Percentiles rank a stretch among this genome's conserved stretches.
Conservation (phyloP, 2,329 filamentous ascomycete species). For the Hypocrella siamensis region DNA sequence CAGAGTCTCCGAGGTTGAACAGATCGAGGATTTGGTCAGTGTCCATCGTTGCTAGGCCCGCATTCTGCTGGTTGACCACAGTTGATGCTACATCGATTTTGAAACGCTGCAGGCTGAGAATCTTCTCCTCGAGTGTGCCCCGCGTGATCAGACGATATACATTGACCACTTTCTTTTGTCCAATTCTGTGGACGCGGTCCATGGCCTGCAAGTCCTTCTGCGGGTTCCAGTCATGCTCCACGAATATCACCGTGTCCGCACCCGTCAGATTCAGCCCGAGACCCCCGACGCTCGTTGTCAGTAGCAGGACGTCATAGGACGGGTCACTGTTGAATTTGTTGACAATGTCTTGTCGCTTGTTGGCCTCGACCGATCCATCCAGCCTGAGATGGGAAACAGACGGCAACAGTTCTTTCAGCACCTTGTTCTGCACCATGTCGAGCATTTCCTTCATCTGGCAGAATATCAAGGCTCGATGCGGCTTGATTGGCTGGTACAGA, state of each 20-base stretch:
- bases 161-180: conserved; percentile 99
- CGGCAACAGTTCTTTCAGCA: conserved; percentile 79
- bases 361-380: conserved; percentile 84
- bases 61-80: conserved; percentile 97
- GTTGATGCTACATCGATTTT: conserved; percentile 98
- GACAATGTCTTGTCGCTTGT: conserved; percentile 90
- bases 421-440: conserved; percentile 93
- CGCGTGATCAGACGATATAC: conserved; percentile 94
- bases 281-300: conserved; percentile 91
- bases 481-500: conserved; percentile 71
- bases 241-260: conserved; percentile 96
- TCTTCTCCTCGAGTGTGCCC: conserved; percentile 96
- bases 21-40: conserved; percentile 96
- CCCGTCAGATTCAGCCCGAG: conserved; percentile 90
- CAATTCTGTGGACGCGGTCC: conserved; percentile 95
- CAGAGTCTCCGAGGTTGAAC: conserved; percentile 77
- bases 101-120: conserved; percentile 92
- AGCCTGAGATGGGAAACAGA: conserved; percentile 87
- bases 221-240: conserved; percentile 99
- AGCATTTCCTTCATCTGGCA: conserved; percentile 99
- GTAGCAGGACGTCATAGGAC: conserved; percentile 81
- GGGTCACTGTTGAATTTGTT: conserved; percentile 98
- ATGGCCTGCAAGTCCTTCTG: conserved; percentile 98
- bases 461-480: conserved; percentile 90
- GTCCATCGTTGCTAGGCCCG: conserved; percentile 87